Percentiles rank a stretch among this genome's conserved stretches.
Evolutionary conservation across 257 asterid genomes (phyloP).

Genomic region (Nicotiana attenuata): DNA sequence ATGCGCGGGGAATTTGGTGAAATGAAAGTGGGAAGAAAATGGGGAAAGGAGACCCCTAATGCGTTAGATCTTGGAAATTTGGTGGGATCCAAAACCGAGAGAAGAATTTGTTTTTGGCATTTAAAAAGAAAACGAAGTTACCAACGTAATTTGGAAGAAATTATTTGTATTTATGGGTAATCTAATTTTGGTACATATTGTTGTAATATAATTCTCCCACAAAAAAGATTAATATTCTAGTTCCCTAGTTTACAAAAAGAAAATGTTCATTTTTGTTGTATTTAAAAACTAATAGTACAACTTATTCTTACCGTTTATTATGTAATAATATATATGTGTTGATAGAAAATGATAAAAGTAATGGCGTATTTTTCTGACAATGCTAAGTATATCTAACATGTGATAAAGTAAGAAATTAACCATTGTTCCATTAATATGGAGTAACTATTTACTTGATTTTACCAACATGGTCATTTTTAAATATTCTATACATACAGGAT

Average conservation of each 20-base stretch:
- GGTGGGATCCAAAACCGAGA: slow-evolving; percentile 3
- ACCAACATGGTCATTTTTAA: too few relatives aligned
- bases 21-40: neutral
- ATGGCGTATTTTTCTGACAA: neutral
- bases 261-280: too few relatives aligned
- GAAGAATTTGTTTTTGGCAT: neutral
- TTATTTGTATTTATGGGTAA: neutral
- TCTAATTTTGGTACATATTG: too few relatives aligned
- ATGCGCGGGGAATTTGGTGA: neutral
- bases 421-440: too few relatives aligned
- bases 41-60: neutral
- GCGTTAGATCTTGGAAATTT: neutral
- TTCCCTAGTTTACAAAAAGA: too few relatives aligned
- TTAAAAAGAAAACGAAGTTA: neutral
- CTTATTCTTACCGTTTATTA: too few relatives aligned
- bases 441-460: neutral
- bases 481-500: too few relatives aligned
- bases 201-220: neutral
- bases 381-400: neutral
- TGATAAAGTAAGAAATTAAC: too few relatives aligned
- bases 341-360: neutral
- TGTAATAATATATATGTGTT: too few relatives aligned
- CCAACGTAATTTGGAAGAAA: neutral
- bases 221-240: neutral
- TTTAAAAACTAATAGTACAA: too few relatives aligned